Evolutionary conservation across 805 yeast species (phyloP).

Genomic region (Sugiyamaella smithiae): DNA sequence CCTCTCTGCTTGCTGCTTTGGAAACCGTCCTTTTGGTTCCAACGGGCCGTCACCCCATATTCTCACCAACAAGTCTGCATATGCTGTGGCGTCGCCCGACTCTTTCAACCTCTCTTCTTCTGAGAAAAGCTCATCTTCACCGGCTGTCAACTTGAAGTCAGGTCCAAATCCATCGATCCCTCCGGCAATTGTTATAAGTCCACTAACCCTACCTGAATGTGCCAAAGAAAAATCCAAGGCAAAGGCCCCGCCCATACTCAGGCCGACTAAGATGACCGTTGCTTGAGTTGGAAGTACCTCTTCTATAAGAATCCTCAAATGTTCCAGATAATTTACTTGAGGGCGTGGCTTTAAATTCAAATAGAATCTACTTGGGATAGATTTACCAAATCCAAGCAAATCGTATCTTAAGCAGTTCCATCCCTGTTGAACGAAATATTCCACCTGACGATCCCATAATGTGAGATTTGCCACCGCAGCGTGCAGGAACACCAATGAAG

Average conservation of each 20-base stretch:
- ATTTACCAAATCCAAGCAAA: neutral
- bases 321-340: neutral
- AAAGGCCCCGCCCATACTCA: slow-evolving; percentile 7
- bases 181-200: slow-evolving; percentile 5
- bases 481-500: neutral
- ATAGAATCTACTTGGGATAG: neutral
- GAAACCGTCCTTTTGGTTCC: neutral
- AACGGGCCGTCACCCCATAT: slow-evolving; percentile 14
- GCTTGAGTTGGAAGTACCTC: neutral
- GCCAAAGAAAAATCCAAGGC: slow-evolving; percentile 2
- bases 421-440: neutral
- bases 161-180: slow-evolving; percentile 3
- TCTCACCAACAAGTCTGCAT: neutral
- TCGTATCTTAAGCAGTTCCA: slow-evolving; percentile 6
- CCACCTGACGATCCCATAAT: slow-evolving; percentile 6
- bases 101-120: neutral
- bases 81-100: neutral
- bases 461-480: slow-evolving; percentile 8
- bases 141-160: neutral
- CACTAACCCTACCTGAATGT: slow-evolving; percentile 3
- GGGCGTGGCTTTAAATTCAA: neutral
- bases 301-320: neutral
- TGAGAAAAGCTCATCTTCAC: slow-evolving; percentile 3
- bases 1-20: neutral
- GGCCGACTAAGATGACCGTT: slow-evolving; percentile 3